phyloP scores from a whole-genome alignment of 371 early-diverging fungal genomes.

The Mortierella sp. region DNA sequence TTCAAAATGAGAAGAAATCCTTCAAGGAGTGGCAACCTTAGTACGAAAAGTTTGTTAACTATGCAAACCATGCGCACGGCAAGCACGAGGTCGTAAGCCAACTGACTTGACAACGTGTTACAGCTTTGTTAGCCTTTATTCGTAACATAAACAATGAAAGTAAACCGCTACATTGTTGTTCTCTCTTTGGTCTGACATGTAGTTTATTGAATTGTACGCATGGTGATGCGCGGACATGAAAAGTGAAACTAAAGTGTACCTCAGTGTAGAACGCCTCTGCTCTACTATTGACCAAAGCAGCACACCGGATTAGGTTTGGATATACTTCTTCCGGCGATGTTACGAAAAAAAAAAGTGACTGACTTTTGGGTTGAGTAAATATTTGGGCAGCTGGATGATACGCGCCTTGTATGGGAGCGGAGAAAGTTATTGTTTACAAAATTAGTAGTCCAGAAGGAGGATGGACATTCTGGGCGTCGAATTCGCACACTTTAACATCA shows the following conservation, averaged over 20 bases:
- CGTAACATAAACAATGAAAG: background rate
- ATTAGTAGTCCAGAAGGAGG: background rate
- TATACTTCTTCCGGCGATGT: too few species aligned
- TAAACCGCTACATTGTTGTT: too few species aligned
- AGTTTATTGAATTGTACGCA: too few species aligned
- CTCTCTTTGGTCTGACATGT: too few species aligned
- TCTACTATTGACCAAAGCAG: too few species aligned
- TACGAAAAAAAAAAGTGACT: too few species aligned
- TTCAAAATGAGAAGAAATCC: conserved; percentile 1
- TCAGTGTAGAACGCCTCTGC: too few species aligned
- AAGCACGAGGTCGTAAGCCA: conserved; percentile 16
- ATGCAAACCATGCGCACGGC: conserved; percentile 30
- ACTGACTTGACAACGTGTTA: background rate
- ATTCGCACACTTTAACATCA: too few species aligned
- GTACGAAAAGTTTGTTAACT: conserved; percentile 26
- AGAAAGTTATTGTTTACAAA: background rate
- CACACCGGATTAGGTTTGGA: too few species aligned
- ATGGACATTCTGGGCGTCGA: background rate
- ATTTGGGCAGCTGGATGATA: background rate
- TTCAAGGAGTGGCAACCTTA: conserved; percentile 17
- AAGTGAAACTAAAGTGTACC: too few species aligned
- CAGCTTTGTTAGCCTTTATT: background rate
- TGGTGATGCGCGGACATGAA: too few species aligned
- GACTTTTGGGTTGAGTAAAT: too few species aligned
- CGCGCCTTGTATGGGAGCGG: background rate